Evolutionary conservation across 2,329 filamentous ascomycete genomes (phyloP).

Genomic region (Myriosclerotinia curreyana): DNA sequence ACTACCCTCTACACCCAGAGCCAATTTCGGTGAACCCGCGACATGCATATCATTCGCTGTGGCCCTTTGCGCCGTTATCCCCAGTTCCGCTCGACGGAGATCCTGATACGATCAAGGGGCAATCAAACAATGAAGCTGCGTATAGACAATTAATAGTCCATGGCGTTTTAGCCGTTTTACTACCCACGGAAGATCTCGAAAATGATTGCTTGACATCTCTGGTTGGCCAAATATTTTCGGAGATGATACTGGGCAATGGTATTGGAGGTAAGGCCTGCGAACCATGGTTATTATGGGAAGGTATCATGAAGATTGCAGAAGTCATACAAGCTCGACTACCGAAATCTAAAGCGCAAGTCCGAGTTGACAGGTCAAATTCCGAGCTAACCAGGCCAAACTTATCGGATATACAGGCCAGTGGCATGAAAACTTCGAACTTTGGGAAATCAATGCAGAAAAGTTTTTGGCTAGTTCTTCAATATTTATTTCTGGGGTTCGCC

Average conservation of each 20-base stretch:
- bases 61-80: slow-evolving; percentile 74
- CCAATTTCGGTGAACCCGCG: slow-evolving; percentile 61
- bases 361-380: slow-evolving; percentile 38
- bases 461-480: slow-evolving; percentile 53
- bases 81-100: slow-evolving; percentile 62
- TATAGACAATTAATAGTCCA: slow-evolving; percentile 90
- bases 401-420: slow-evolving; percentile 25
- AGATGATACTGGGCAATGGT: slow-evolving; percentile 82
- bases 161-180: slow-evolving; percentile 73
- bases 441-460: slow-evolving; percentile 37
- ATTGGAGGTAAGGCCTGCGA: slow-evolving; percentile 78
- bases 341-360: slow-evolving; percentile 36
- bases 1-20: slow-evolving; percentile 54
- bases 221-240: slow-evolving; percentile 82
- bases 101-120: slow-evolving; percentile 52
- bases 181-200: slow-evolving; percentile 89
- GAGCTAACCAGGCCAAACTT: slow-evolving; percentile 28
- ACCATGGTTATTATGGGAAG: slow-evolving; percentile 85
- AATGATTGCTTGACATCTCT: slow-evolving; percentile 82
- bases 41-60: slow-evolving; percentile 78
- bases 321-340: slow-evolving; percentile 42
- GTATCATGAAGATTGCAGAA: slow-evolving; percentile 67
- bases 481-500: slow-evolving; percentile 50
- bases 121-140: slow-evolving; percentile 71
- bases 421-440: slow-evolving; percentile 28